Conservation (phyloP, 805 yeast species). For the Cyberlindnera japonica region DNA sequence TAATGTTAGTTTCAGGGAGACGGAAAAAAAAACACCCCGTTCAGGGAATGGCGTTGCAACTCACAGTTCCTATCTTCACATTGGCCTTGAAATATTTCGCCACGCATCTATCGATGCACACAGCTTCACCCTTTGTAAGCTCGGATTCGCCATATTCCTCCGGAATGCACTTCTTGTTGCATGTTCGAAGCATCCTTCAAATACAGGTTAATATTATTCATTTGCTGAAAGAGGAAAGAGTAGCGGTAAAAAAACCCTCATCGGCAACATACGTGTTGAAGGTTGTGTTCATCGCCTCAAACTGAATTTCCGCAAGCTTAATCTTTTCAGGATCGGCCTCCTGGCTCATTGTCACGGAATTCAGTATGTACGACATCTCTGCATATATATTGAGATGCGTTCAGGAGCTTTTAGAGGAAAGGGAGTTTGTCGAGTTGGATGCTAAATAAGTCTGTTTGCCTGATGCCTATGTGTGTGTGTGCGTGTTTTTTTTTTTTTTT, state of each 20-base stretch:
- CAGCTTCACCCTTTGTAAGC: constrained; percentile 75
- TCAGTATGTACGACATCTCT: constrained; percentile 61
- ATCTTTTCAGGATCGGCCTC: constrained; percentile 59
- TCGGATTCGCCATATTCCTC: constrained; percentile 84
- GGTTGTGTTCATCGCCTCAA: constrained; percentile 56
- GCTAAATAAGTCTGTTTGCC: too few relatives aligned
- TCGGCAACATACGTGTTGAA: constrained; percentile 38
- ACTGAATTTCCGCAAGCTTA: constrained; percentile 64
- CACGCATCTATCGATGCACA: constrained; percentile 85
- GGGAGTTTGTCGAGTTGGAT: too few relatives aligned
- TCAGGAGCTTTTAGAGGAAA: too few relatives aligned
- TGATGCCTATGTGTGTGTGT: too few relatives aligned
- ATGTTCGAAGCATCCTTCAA: constrained; percentile 51
- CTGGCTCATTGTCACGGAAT: constrained; percentile 40
- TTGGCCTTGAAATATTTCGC: constrained; percentile 77
- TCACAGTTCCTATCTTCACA: constrained; percentile 50
- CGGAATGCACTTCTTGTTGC: constrained; percentile 78
- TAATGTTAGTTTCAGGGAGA: constrained; percentile 12
- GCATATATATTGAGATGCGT: too few relatives aligned
- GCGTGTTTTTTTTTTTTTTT: too few relatives aligned
- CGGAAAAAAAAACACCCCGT: neutral
- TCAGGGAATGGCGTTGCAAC: too few relatives aligned
- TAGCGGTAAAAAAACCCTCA: too few relatives aligned
- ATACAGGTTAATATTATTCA: too few relatives aligned
- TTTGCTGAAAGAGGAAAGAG: too few relatives aligned